phyloP scores from a whole-genome alignment of 345 rosid species.

The Orychophragmus violaceus region DNA sequence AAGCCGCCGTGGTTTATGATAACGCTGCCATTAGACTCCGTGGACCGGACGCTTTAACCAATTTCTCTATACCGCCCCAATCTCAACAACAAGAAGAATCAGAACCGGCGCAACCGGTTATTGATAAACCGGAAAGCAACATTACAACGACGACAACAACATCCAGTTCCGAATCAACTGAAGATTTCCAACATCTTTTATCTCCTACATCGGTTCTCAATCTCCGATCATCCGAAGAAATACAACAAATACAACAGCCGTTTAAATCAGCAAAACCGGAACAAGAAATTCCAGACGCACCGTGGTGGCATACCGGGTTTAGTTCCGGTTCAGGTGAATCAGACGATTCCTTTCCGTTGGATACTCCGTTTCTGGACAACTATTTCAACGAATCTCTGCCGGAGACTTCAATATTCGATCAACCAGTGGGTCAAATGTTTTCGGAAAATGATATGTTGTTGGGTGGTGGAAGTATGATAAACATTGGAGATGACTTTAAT shows the following conservation, averaged over 20 bases:
- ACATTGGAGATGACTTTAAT: conserved; percentile 32
- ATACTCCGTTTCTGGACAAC: conserved; percentile 55
- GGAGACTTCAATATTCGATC: conserved; percentile 49
- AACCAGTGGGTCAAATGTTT: conserved; percentile 22
- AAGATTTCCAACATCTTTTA: conserved; percentile 46
- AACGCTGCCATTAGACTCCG: conserved; percentile 86
- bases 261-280: conserved; percentile 18
- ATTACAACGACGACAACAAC: conserved; percentile 7
- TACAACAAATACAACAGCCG: conserved; percentile 28
- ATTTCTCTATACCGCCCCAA: conserved; percentile 50
- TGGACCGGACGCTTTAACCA: conserved; percentile 82
- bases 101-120: conserved; percentile 24
- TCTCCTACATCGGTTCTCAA: conserved; percentile 88
- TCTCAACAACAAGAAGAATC: not conserved
- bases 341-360: conserved; percentile 37
- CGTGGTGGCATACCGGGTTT: conserved; percentile 22
- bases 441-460: conserved; percentile 36
- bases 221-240: conserved; percentile 41
- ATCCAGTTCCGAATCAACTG: conserved; percentile 60
- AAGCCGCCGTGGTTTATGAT: conserved; percentile 91
- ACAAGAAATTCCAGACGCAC: conserved; percentile 3
- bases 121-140: conserved; percentile 26
- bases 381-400: conserved; percentile 46
- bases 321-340: conserved; percentile 38
- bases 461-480: conserved; percentile 24